Percentiles rank a stretch among this genome's conserved stretches.
phyloP scores from a whole-genome alignment of 2,329 filamentous ascomycete species.

The Colletotrichum sp. region DNA sequence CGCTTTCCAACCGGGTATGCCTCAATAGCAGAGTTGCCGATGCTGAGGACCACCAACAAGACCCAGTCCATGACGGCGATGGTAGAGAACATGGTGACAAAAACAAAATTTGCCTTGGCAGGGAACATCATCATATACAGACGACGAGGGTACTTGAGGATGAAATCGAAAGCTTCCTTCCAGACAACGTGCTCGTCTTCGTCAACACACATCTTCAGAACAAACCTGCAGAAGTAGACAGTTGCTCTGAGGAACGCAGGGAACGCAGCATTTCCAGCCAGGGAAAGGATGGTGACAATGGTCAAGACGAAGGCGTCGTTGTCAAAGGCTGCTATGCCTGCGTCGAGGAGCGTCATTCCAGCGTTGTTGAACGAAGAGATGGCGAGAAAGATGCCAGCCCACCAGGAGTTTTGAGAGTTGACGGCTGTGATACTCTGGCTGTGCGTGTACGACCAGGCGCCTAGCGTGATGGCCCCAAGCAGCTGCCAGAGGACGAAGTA shows the following conservation, averaged over 20 bases:
- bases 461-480: slow-evolving; percentile 61
- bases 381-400: slow-evolving; percentile 71
- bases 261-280: slow-evolving; percentile 71
- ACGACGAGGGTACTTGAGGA: slow-evolving; percentile 60
- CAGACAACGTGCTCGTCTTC: slow-evolving; percentile 40
- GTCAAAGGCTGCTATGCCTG: slow-evolving; percentile 68
- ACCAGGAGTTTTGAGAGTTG: slow-evolving; percentile 70
- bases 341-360: slow-evolving; percentile 70
- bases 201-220: slow-evolving; percentile 42
- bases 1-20: slow-evolving; percentile 56
- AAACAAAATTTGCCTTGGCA: slow-evolving; percentile 66
- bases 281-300: slow-evolving; percentile 60
- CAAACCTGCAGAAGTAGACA: slow-evolving; percentile 56
- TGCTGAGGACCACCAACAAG: slow-evolving; percentile 68
- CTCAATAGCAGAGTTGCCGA: slow-evolving; percentile 62
- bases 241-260: slow-evolving; percentile 66
- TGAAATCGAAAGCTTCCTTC: slow-evolving; percentile 58
- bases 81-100: slow-evolving; percentile 63
- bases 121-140: slow-evolving; percentile 71
- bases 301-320: slow-evolving; percentile 54
- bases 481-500: slow-evolving; percentile 67
- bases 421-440: slow-evolving; percentile 49
- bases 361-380: slow-evolving; percentile 74
- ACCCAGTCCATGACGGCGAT: slow-evolving; percentile 70
- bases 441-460: slow-evolving; percentile 63